phyloP scores from a whole-genome alignment of 208 protist species.

The Leishmania tarentolae region DNA sequence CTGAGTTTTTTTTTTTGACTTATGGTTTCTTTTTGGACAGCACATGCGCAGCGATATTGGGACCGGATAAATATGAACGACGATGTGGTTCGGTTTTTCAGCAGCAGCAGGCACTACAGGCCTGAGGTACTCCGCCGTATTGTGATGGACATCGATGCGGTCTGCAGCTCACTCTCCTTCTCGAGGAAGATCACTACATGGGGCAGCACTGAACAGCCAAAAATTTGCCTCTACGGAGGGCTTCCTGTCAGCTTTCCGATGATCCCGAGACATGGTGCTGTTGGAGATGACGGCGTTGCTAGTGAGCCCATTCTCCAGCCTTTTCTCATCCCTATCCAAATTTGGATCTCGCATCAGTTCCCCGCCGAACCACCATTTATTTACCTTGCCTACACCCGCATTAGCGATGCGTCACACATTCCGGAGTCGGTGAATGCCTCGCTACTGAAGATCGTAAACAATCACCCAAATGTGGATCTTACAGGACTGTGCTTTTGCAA shows the following conservation, averaged over 20 bases:
- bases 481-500: constrained; percentile 56
- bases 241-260: constrained; percentile 38
- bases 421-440: constrained; percentile 19
- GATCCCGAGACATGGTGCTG: constrained; percentile 9
- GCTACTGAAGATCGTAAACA: constrained; percentile 37
- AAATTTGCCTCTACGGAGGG: constrained; percentile 67
- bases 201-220: constrained; percentile 54
- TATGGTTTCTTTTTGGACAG: background rate
- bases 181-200: constrained; percentile 39
- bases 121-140: constrained; percentile 43
- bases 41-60: background rate
- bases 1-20: background rate
- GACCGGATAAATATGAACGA: constrained; percentile 35
- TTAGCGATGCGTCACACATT: constrained; percentile 22
- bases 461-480: constrained; percentile 60
- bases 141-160: constrained; percentile 42
- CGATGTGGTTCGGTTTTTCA: constrained; percentile 58
- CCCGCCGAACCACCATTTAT: constrained; percentile 61
- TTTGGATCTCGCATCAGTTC: constrained; percentile 59
- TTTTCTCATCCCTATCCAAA: constrained; percentile 58
- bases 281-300: background rate
- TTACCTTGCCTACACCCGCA: constrained; percentile 40
- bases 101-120: constrained; percentile 27
- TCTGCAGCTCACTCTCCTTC: constrained; percentile 35
- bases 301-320: constrained; percentile 8